Percentiles rank a stretch among this genome's conserved stretches.
Conservation (phyloP, 179 eudicot genomes). For the Drosera spatulata region DNA sequence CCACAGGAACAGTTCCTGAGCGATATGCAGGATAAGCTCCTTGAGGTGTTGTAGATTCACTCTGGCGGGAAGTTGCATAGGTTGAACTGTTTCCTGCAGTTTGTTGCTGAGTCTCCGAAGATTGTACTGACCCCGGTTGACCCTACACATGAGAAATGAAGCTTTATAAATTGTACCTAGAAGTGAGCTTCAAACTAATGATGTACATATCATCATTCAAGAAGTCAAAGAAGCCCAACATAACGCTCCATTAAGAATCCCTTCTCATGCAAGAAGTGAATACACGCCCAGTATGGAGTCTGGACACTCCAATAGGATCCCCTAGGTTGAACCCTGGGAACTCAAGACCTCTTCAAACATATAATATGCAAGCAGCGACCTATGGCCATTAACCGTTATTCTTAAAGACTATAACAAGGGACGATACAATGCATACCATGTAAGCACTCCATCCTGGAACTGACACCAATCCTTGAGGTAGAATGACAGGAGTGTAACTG, state of each 20-base stretch:
- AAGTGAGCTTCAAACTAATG: not conserved
- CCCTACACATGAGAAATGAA: conserved; percentile 30
- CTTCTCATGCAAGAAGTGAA: not conserved
- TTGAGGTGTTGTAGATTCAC: conserved; percentile 43
- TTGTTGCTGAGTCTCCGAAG: conserved; percentile 62
- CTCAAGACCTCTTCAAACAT: no score
- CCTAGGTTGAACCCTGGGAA: not conserved
- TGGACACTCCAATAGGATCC: not conserved
- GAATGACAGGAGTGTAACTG: conserved; percentile 66
- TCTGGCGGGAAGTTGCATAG: conserved; percentile 43
- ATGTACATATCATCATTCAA: not conserved
- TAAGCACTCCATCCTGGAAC: conserved; percentile 85
- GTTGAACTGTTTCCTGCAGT: conserved; percentile 37
- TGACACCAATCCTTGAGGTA: conserved; percentile 86
- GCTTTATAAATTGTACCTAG: not conserved
- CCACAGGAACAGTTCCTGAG: conserved; percentile 55
- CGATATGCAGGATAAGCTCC: conserved; percentile 47
- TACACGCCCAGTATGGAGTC: not conserved
- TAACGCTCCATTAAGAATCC: not conserved
- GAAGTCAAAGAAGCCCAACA: not conserved
- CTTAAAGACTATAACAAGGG: not conserved
- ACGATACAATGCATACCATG: conserved; percentile 44
- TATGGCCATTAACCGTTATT: no score
- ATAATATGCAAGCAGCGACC: no score
- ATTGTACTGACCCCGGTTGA: conserved; percentile 61